Base-by-base conservation (phyloP, 164 flowering plant species). In the Warburgia ugandensis region DNA sequence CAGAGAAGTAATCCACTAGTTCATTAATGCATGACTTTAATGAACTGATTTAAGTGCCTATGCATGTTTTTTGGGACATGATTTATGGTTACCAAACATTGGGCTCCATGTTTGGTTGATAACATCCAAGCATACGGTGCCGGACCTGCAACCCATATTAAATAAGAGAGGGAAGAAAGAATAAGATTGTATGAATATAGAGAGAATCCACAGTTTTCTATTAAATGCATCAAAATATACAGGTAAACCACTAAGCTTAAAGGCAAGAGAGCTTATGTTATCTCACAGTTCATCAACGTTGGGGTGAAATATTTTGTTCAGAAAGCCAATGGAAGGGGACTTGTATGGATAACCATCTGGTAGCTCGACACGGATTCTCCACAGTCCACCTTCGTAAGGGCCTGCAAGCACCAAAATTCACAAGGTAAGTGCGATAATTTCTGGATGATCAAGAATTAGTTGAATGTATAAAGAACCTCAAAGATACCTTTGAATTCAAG, bases 31-130 rank as follows among this genome's bases (percentile, higher is more conserved):
- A 44, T 12, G 28, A 29, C 28, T 17, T 29, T 26, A 46, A 12
- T 46, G 23, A 5, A 16, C 23, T 21, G 16, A 25, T 21, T 22
- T 10, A 16, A 42, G 3, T 17, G 2, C n/a, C n/a, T n/a, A n/a
- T n/a, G n/a, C n/a, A n/a, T n/a, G n/a, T 36, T 36, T 36, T 36
- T 7, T 2, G 20, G 6, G 14, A 27, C 10, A 43, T 13, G 23
- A 28, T 10, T 17, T 3, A 17, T 20, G 2, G 21, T 74, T 77
- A 87, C 98, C 96, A 68, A 85, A 92, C 96, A 92, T 88, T 48
- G 98, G 96, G 69, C 98, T 92, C 95, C 95, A 88, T 31, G 95
- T 73, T 69, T 92, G 95, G 61, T 88, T 88, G 54, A 92, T 92
- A 26, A 92, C 98, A 67, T 92, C 96, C 83, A 92, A 77, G 80